Conservation (phyloP, 2,329 filamentous ascomycete genomes). For the Nigrospora sphaerica region DNA sequence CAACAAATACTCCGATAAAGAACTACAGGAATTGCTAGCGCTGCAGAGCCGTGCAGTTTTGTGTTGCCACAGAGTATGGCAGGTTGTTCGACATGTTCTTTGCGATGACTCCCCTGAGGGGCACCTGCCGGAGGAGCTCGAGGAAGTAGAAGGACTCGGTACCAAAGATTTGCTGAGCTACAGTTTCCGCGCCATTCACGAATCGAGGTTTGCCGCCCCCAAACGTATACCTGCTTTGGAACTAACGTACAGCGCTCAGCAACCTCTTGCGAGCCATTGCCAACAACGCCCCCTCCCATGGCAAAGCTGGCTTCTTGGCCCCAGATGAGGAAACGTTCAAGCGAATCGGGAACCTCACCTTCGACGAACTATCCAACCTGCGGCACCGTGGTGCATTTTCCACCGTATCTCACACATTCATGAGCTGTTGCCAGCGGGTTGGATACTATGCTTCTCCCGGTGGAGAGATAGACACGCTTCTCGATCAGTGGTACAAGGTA, state of each 20-base stretch:
- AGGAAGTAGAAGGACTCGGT: slow-evolving; percentile 62
- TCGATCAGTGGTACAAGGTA: slow-evolving; percentile 66
- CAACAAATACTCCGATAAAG: slow-evolving; percentile 27
- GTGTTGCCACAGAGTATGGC: slow-evolving; percentile 68
- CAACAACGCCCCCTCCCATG: slow-evolving; percentile 42
- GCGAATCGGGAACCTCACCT: slow-evolving; percentile 65
- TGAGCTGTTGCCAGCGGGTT: slow-evolving; percentile 64
- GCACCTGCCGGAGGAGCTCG: slow-evolving; percentile 69
- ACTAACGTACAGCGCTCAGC: slow-evolving; percentile 35
- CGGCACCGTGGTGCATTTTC: slow-evolving; percentile 91
- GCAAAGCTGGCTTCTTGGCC: slow-evolving; percentile 34
- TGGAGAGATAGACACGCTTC: slow-evolving; percentile 34
- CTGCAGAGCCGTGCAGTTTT: slow-evolving; percentile 50
- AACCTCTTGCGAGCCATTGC: slow-evolving; percentile 62
- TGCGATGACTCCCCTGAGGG: slow-evolving; percentile 95
- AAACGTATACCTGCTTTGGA: not conserved
- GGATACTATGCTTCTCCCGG: slow-evolving; percentile 33
- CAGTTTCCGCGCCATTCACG: slow-evolving; percentile 90
- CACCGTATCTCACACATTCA: slow-evolving; percentile 84
- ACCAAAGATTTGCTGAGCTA: slow-evolving; percentile 91
- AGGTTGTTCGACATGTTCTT: slow-evolving; percentile 65
- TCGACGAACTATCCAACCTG: slow-evolving; percentile 73
- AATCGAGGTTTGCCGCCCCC: slow-evolving; percentile 63
- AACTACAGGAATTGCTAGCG: slow-evolving; percentile 25
- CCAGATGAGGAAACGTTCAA: slow-evolving; percentile 50